Base-by-base conservation (phyloP, 169 alveolate genomes). In the Sarcocystis neurona region DNA sequence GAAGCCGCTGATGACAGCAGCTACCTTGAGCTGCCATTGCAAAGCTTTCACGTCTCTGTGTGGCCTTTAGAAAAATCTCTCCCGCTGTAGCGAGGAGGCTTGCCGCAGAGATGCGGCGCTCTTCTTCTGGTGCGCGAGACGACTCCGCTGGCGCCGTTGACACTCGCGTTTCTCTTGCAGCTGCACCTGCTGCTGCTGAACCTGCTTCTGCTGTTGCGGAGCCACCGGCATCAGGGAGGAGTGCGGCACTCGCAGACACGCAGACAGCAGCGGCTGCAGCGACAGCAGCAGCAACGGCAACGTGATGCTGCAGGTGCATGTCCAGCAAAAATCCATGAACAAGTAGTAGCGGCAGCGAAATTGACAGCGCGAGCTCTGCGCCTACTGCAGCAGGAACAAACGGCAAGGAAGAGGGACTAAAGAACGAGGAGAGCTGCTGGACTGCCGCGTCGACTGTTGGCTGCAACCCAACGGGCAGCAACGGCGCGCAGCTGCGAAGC, bases 351-450 rank as follows among this genome's bases (percentile, higher is more conserved):
- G 90, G 90, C 27, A 85, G 43, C 34, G 90, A 68, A 66, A 85
- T 23, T 0, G 90, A 27, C 12, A 85, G 47, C 15, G 84, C 27
- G 72, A 85, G 77, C 50, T 85, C 90, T 12, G 72, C 90, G 23
- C 90, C 90, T 10, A 85, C 20, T 30, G 70, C 48, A 0, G 79
- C 90, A 15, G 84, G 90, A 23, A 41, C 77, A 20, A 82, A 47
- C 41, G 88, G 88, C 39, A 82, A 53, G 0, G 88, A 63, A 39
- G 88, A 84, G 37, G 93, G 94, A 56, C 63, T 89, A 72, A 92
- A 47, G 66, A 92, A 92, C 32, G 85, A 53, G n/a, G 70, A 68
- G 32, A 66, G 75, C 84, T 68, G 82, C 90, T 66, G 90, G 58
- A 85, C 78, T 32, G 68, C 90, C 1, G 74, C 74, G 32, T 85